Base-by-base conservation (phyloP, 192 early-diverging fungal genomes). In the Coemansia reversa region DNA sequence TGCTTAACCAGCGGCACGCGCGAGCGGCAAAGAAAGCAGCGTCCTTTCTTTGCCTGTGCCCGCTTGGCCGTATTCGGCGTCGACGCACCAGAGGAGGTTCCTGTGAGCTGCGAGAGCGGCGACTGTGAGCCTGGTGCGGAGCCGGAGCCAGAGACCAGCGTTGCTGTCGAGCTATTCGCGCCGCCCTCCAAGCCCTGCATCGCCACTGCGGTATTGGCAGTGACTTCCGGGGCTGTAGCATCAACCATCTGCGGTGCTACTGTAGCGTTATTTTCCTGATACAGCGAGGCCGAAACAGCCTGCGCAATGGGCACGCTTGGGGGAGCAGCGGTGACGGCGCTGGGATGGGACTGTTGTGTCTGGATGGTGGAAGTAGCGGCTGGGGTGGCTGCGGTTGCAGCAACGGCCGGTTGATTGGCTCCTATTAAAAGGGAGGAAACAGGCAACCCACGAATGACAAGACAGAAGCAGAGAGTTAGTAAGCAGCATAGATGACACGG, bases 1-100 rank as follows among this genome's bases (percentile, higher is more conserved):
- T 92, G 89, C 67, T 92, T 90, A 29, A 87, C 87, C 18, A 90
- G 84, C 57, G 88, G 89, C 32, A 92, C 87, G 67, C 87, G 90
- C n/a, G 82, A 72, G 47, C 86, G 81, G 70, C 91, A 92, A 20
- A 74, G 64, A 55, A 85, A 87, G 69, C 89, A 91, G 23, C 88
- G 82, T 33, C 87, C 85, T 75, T 89, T 90, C 74, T 89, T 90
- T 18, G 75, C 74, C 53, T 89, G 87, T 27, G 81, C 51, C 79
- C 83, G 69, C 79, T 75, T 65, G 39, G 12, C 39, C 3, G 39
- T 3, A 63, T 59, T 55, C 28, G 76, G 75, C 8, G 62, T 69
- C 19, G 69, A 70, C 50, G 82, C 63, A 55, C 81, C 77, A 24
- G 77, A 49, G 27, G 74, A 71, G 3, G 68, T 62, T 16, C 60